Evolutionary conservation across 768 basidiomycete genomes (phyloP), one percentile per base, ranked within the genome.

Genomic region (Trametes cingulata): DNA sequence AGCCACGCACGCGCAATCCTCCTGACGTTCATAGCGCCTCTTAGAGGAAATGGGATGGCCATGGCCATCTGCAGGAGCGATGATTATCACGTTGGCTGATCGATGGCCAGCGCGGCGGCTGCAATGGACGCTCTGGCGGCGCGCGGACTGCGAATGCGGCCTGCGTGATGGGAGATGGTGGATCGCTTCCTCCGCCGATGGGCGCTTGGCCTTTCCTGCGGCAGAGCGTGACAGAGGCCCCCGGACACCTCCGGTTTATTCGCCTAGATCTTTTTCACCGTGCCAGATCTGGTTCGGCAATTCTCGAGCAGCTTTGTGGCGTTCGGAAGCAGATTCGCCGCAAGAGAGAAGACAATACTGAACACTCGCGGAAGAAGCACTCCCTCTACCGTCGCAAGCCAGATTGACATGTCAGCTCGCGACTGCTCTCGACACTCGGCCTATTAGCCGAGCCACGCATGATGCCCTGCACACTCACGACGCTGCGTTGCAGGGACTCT

Each of bases 241-340:
- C 63, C 64, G 25, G 64, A 54, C 62, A 67, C 61, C 64, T 65
- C 64, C 64, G 67, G 67, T 42, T 51, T 50, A 59, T 52, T 58
- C 52, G 35, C 47, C 22, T 14, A 41, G 29, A 58, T 58, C 51
- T 36, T 17, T 36, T 12, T 3, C 24, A 20, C 5, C 33, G 24
- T 19, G 41, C 42, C 65, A 40, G 54, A 66, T 52, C 51, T 54
- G 33, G 50, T 57, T 40, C 61, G 52, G 55, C 52, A 37, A 50
- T 63, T 63, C 61, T 63, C 56, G 56, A 63, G 57, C 50, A 61
- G 55, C 67, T 67, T 67, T 63, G 67, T 67, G 67, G 67, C 67
- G 67, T 66, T 52, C 60, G 56, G 62, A 63, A 63, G 60, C 61
- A 41, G 65, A 63, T 58, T 40, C 45, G 35, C 39, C 48, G 43